Evolutionary conservation across 2,329 filamentous ascomycete species (phyloP), one percentile per base, ranked within the genome.

Genomic region (Chaetomiaceae sp.): DNA sequence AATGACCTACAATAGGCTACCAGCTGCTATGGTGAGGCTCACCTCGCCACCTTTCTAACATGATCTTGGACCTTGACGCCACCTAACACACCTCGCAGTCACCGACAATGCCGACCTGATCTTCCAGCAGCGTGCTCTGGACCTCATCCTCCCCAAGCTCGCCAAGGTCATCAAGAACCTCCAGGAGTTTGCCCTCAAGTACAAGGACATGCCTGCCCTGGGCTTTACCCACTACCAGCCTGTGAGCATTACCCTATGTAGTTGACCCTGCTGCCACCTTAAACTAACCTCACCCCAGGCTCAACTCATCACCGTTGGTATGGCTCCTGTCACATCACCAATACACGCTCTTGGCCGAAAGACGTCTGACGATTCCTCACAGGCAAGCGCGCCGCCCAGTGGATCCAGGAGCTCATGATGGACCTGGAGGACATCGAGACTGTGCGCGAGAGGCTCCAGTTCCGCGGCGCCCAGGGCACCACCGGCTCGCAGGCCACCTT

Each of bases 91-190:
- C 4, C 31, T 9, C 17, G 27, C 23, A 58, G 77, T 83, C 38
- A 92, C 86, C 50, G 87, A 90, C 62, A 89, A 90, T 58, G 77
- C 84, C 7, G 88, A 92, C 60, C 70, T 92, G 37, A 89, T 95
- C 58, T 81, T 95, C 63, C 77, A 89, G 61, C 39, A 56, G 20
- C 57, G 58, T 35, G 90, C 82, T 12, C 70, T 95, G 51, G 81
- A 92, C 60, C 71, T 95, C 16, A 67, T 95, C 5, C 73, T 87
- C 7, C 82, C 82, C 31, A 95, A 91, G 69, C 70, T 95, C 6
- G 88, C 89, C 45, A 88, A 83, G 59, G 84, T 90, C 48, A 85
- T 95, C 59, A 72, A 81, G 55, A 90, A 90, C 68, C 76, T 96
- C 19, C 75, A 79, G 20, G 67, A 75, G 25, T 93, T 95, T 66